Evolutionary conservation across 441 rosid genomes (phyloP).

Genomic region (Kokia cookei): DNA sequence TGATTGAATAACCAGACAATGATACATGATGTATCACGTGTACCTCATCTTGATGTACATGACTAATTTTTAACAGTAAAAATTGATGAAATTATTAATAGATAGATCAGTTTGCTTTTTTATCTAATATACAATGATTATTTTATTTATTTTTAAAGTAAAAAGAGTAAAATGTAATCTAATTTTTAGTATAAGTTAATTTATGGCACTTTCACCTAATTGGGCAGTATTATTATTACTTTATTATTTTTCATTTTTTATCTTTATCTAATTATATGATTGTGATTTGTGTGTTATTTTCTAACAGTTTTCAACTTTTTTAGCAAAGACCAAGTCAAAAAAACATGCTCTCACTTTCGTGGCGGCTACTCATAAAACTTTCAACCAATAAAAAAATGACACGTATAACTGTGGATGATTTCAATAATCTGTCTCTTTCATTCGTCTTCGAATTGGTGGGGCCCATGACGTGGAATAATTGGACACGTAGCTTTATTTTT

Average conservation of each 20-base stretch:
- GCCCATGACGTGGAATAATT: background rate
- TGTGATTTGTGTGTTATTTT: background rate
- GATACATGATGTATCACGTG: no score
- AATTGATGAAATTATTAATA: no score
- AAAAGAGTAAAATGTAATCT: rapidly evolving
- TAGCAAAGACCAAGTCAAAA: slow-evolving; percentile 1
- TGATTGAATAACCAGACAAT: no score
- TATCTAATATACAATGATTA: no score
- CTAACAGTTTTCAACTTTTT: background rate
- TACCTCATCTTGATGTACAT: no score
- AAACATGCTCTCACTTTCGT: background rate
- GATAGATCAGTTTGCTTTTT: no score
- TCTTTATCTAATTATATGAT: no score
- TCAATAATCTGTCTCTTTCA: background rate
- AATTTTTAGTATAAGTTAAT: rapidly evolving
- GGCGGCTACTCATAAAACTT: background rate
- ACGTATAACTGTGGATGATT: background rate
- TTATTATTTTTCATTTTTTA: no score
- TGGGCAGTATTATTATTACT: no score
- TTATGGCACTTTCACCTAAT: no score
- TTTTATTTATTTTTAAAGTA: no score
- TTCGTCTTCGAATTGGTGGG: background rate
- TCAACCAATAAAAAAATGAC: background rate
- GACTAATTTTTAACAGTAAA: no score
- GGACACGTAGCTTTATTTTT: background rate